A percentile compares a stretch with the other conserved stretches of the same genome.
Evolutionary conservation across 306 rosid genomes (phyloP).

Genomic region (Trichosanthes truncata): DNA sequence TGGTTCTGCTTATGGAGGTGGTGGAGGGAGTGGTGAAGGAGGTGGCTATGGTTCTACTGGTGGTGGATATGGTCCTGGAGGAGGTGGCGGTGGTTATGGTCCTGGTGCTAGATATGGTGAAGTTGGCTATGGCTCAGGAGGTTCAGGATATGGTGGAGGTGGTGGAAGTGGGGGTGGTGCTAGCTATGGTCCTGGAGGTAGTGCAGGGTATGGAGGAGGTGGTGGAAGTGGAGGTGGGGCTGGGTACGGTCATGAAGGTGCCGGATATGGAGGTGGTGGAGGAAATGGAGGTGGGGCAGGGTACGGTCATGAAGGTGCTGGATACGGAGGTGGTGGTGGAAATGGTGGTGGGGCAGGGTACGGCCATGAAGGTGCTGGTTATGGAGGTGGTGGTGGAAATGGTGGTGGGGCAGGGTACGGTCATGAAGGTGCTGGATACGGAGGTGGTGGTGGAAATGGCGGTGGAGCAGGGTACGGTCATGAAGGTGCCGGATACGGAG

Average conservation of each 20-base stretch:
- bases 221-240: neutral
- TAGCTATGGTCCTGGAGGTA: neutral
- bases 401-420: neutral
- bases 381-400: neutral
- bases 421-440: neutral
- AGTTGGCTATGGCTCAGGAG: neutral
- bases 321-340: neutral
- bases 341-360: neutral
- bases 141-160: neutral
- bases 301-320: neutral
- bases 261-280: neutral
- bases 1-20: neutral
- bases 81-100: neutral
- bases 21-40: neutral
- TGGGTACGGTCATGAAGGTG: neutral
- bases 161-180: constrained; percentile 1
- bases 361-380: neutral
- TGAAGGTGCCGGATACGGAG: neutral
- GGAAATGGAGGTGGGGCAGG: neutral
- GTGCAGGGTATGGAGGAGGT: neutral
- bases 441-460: neutral
- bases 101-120: neutral
- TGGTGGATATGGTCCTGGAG: neutral
- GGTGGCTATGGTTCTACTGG: too few relatives aligned
- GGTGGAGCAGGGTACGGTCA: neutral